A percentile compares a stretch with the other conserved stretches of the same genome.
These are phyloP conservation scores for Nidularia pulvinata DNA, from an alignment of 768 basidiomycete genomes.

Conservation along the genomic window DNA sequence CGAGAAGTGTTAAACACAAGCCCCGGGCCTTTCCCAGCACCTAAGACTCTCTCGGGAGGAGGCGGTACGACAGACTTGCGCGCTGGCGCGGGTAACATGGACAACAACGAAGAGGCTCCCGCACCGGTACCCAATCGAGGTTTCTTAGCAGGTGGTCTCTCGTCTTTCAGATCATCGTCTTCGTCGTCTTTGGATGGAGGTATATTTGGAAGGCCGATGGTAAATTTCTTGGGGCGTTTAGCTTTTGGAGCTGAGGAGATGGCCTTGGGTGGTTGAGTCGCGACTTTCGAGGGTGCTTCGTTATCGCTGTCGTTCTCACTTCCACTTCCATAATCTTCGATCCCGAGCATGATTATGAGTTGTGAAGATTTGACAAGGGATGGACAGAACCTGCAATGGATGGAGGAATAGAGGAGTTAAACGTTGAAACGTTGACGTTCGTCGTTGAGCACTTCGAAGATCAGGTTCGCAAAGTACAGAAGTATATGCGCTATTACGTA, in stretches of 20 bases:
- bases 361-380: not conserved
- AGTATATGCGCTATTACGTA: too few species aligned
- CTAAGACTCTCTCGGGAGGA: constrained; percentile 56
- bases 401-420: too few species aligned
- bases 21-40: constrained; percentile 60
- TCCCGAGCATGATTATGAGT: constrained; percentile 57
- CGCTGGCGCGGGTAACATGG: constrained; percentile 79
- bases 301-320: constrained; percentile 54
- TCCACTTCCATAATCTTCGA: constrained; percentile 80
- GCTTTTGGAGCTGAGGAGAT: constrained; percentile 8
- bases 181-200: constrained; percentile 27
- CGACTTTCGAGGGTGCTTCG: not conserved
- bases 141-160: constrained; percentile 60
- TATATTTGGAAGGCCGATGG: constrained; percentile 56
- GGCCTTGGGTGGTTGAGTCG: constrained; percentile 23
- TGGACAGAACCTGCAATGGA: too few species aligned
- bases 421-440: too few species aligned
- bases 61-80: constrained; percentile 41
- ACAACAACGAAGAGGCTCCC: constrained; percentile 63
- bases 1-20: constrained; percentile 50
- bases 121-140: constrained; percentile 59
- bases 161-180: constrained; percentile 26
- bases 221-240: constrained; percentile 50
- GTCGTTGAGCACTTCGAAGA: too few species aligned
- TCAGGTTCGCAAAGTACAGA: too few species aligned